Evolutionary conservation across 345 rosid species (phyloP), one percentile per base, ranked within the genome.

Genomic region (Lumnitzera racemosa): DNA sequence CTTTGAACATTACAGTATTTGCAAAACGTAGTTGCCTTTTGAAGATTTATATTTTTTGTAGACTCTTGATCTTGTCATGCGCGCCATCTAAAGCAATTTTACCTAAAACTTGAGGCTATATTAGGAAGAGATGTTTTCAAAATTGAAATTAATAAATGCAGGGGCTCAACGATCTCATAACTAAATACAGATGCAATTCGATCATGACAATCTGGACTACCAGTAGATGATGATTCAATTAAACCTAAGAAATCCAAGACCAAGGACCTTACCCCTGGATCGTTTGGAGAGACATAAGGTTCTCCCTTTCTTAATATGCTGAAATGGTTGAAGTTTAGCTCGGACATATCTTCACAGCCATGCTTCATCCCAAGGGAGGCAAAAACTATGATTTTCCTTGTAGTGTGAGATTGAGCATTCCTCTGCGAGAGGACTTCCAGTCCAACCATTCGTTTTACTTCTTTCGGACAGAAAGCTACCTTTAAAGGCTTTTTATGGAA

Each of bases 381-480:
- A 31, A 83, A 83, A 23, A 74, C 81, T 55, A 80, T 65, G 51
- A 83, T 78, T 66, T 80, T 80, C 63, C 88, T 78, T 52, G 78
- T 76, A 52, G 88, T 78, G 67, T 80, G 88, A 50, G 81, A 76
- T 64, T 80, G 81, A 43, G 85, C 83, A 66, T 78, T 80, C 64
- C 72, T 80, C 54, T 36, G 17, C 43, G n/a, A 47, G 17, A 83
- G 76, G 24, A 27, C 52, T 54, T 74, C 79, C 3, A 74, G 63
- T 23, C 74, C 83, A 0, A 80, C 66, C 1, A 83, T 75, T 58
- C 63, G 69, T 71, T 64, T 72, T 13, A 74, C 74, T 78, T 83
- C 88, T 62, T 67, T 80, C 0, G 88, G 84, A 70, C 88, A 83
- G 62, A 83, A 80, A 55, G 88, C 83, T 23, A 77, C 56, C 67